Evolutionary conservation across 1,139 yeast genomes (phyloP).

Genomic region (Wickerhamomyces sp.): DNA sequence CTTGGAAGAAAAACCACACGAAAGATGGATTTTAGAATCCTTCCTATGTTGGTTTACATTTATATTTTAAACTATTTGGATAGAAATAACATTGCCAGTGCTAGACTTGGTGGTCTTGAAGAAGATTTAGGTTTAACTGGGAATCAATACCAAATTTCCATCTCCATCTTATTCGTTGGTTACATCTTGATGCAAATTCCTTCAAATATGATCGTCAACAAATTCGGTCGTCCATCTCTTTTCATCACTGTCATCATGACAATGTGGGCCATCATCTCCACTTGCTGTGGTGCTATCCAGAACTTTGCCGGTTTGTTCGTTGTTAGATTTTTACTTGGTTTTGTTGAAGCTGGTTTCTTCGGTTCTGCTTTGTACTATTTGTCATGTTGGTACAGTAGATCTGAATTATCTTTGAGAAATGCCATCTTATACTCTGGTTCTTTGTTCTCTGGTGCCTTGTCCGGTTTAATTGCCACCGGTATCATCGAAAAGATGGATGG

Average conservation of each 20-base stretch:
- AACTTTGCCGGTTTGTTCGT: conserved; percentile 37
- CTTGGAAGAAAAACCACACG: conserved; percentile 5
- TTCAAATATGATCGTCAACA: conserved; percentile 40
- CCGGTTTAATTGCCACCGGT: conserved; percentile 38
- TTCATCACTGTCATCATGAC: conserved; percentile 46
- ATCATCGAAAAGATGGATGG: conserved; percentile 30
- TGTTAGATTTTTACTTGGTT: conserved; percentile 39
- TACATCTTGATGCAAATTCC: conserved; percentile 60
- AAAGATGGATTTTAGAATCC: conserved; percentile 47
- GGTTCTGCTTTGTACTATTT: conserved; percentile 31
- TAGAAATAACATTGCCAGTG: conserved; percentile 56
- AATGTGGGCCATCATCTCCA: conserved; percentile 43
- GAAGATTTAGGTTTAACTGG: conserved; percentile 46
- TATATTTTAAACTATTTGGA: conserved; percentile 58
- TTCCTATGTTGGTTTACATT: conserved; percentile 52
- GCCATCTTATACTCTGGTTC: conserved; percentile 32
- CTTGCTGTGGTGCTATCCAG: conserved; percentile 39
- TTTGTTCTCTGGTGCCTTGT: conserved; percentile 32
- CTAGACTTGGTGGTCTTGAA: conserved; percentile 53
- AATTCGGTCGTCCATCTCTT: conserved; percentile 42
- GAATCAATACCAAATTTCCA: conserved; percentile 48
- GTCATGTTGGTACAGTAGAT: conserved; percentile 30
- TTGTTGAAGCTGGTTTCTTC: conserved; percentile 50
- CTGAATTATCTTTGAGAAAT: conserved; percentile 33
- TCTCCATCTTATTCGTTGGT: conserved; percentile 56